Evolutionary conservation across 2,329 filamentous ascomycete genomes (phyloP), one percentile per base, ranked within the genome.

Genomic region (Alternaria infectoria): DNA sequence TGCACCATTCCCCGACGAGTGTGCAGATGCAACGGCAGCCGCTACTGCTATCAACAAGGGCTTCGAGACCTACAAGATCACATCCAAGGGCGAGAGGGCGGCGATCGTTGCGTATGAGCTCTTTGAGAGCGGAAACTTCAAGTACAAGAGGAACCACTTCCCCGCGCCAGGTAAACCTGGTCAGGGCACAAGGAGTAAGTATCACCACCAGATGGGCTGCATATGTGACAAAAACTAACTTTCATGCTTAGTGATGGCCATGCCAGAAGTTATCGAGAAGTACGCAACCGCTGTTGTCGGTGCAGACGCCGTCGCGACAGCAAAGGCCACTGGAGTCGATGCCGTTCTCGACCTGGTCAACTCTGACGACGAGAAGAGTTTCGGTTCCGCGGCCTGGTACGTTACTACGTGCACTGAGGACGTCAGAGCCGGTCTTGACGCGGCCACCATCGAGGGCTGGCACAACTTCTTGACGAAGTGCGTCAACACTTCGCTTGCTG

Each of bases 91-190:
- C 21, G 87, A 91, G 70, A 89, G 91, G 74, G 92, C 92, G 7
- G 91, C 89, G 21, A 79, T 94, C 15, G 74, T 96, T 46, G 84
- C 89, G 12, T 83, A 93, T 73, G 90, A 92, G 82, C 87, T 90
- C 11, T 89, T 89, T 74, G 93, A 96, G 81, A 88, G 87, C 2
- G 88, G 61, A 21, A 85, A 89, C 66, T 92, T 94, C 81, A 84
- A 86, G 72, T 94, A 87, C 85, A 92, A 90, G 79, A 86, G 84
- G 77, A 93, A 93, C 80, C 82, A 88, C 36, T 70, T 86, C 15
- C 45, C 82, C 66, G 2, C 86, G 84, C n/a, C 74, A 40, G 36
- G 36, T 40, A 40, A 81, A 0, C 84, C 89, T 0, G 92, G 91
- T 9, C 90, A 94, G 77, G 91, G 91, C 23, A 93, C 91, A 0